Evolutionary conservation across 2,329 filamentous ascomycete species (phyloP), one percentile per base, ranked within the genome.

Genomic region (Colletotrichum musicola): DNA sequence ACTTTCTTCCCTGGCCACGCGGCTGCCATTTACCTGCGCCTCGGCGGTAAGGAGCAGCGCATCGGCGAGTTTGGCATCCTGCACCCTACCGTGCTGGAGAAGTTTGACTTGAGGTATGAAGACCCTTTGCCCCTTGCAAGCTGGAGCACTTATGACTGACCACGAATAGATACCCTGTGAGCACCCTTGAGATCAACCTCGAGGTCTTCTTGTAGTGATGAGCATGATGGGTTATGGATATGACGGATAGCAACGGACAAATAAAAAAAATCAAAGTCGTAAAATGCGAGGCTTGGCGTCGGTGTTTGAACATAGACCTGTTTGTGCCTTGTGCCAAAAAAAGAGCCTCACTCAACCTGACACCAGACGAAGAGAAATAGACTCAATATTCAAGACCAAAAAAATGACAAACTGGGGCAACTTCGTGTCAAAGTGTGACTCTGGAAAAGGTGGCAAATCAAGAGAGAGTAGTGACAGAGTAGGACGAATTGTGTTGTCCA

Each of bases 31-130:
- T 92, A 92, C 79, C 83, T 97, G 69, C 89, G 92, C 61, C 81
- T 95, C 35, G 88, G 82, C 42, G 93, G 92, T 68, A 92, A 94
- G 84, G 88, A 92, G 72, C 84, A 88, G 69, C 87, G 91, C 60
- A 93, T 99, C 75, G 96, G 96, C 75, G 90, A 93, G 79, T 96
- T 99, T 77, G 96, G 96, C 75, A 95, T 99, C 73, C 81, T 99
- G 77, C 95, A 99, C 81, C 97, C 96, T 50, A 92, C 90, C 6
- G 96, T 98, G 72, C 84, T 98, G 76, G 94, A 97, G 79, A 96
- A 97, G 76, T 98, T 96, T 81, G 95, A 97, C 75, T 85, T 98
- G 77, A 93, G 89, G 88, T 94, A 81, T 77, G 86, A 80, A 53
- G 40, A 42, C 9, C 46, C 40, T 7, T 44, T 5, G 4, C 46